phyloP scores from a whole-genome alignment of 768 basidiomycete species.

The Phlegmacium glaucopus region DNA sequence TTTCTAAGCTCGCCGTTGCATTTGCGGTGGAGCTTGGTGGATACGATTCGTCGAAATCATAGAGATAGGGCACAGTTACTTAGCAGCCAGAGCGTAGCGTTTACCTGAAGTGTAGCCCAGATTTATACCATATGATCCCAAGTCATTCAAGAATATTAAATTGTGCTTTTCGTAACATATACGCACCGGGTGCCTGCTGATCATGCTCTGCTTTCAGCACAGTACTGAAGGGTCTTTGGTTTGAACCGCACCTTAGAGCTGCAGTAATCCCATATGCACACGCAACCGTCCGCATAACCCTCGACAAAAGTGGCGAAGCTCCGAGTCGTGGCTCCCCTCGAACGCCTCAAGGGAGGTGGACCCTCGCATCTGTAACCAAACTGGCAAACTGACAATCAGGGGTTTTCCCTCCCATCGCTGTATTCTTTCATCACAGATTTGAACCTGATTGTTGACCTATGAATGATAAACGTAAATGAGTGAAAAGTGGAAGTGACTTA shows the following conservation, averaged over 20 bases:
- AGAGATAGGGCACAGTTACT: neutral
- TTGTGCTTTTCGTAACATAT: too few relatives aligned
- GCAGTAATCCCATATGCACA: slow-evolving; percentile 49
- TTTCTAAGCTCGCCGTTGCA: slow-evolving; percentile 79
- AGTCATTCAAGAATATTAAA: too few relatives aligned
- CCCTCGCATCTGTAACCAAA: slow-evolving; percentile 38
- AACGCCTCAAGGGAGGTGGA: slow-evolving; percentile 22
- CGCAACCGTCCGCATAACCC: slow-evolving; percentile 40
- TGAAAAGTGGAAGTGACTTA: slow-evolving; percentile 1
- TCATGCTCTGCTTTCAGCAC: too few relatives aligned
- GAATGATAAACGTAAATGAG: slow-evolving; percentile 14
- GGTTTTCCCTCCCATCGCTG: slow-evolving; percentile 29
- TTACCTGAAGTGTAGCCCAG: too few relatives aligned
- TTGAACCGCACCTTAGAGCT: slow-evolving; percentile 34
- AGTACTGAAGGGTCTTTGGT: too few relatives aligned
- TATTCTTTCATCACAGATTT: slow-evolving; percentile 44
- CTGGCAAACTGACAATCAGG: slow-evolving; percentile 42
- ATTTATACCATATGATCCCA: too few relatives aligned
- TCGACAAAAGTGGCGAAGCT: slow-evolving; percentile 40
- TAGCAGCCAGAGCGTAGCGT: too few relatives aligned
- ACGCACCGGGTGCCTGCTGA: slow-evolving; percentile 32
- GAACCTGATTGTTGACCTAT: slow-evolving; percentile 48
- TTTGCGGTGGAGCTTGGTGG: slow-evolving; percentile 75
- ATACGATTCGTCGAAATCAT: slow-evolving; percentile 30
- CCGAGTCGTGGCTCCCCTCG: slow-evolving; percentile 40